Evolutionary conservation across 495 filamentous ascomycete species (phyloP).

Genomic region (Penicillium subrubescens): DNA sequence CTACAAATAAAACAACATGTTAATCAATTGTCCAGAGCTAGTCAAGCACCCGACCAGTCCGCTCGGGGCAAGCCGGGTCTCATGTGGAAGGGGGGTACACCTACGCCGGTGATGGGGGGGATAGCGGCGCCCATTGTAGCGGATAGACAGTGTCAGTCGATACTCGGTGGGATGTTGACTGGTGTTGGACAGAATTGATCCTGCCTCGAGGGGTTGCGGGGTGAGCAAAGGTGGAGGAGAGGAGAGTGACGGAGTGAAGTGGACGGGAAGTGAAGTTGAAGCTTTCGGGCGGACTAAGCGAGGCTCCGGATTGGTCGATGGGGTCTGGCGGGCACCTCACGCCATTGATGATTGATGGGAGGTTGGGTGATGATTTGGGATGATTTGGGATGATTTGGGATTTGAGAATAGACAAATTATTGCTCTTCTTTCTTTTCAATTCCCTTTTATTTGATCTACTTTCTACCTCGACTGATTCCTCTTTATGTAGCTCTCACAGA

Average conservation of each 20-base stretch:
- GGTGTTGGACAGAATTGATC: conserved; percentile 22
- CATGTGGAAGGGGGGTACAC: conserved; percentile 29
- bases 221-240: conserved; percentile 29
- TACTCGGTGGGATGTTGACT: conserved; percentile 5
- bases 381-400: not conserved
- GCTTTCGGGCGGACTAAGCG: conserved; percentile 49
- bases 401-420: too few species aligned
- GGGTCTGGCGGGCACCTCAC: not conserved
- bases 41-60: conserved; percentile 16
- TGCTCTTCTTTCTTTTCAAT: not conserved
- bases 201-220: conserved; percentile 27
- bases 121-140: conserved; percentile 49
- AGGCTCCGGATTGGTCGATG: conserved; percentile 36
- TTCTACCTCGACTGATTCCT: not conserved
- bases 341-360: not conserved
- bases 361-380: not conserved
- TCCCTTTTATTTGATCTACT: not conserved
- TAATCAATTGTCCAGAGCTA: conserved; percentile 7
- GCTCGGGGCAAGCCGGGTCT: conserved; percentile 29
- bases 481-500: not conserved
- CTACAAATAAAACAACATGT: conserved; percentile 36
- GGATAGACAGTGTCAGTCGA: conserved; percentile 26
- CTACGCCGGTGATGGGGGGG: conserved; percentile 53
- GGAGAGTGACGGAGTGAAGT: conserved; percentile 33
- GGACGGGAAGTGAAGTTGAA: conserved; percentile 40